These are phyloP conservation scores for Vachellia collinsii DNA, from an alignment of 306 rosid genomes.

Conservation along the genomic window DNA sequence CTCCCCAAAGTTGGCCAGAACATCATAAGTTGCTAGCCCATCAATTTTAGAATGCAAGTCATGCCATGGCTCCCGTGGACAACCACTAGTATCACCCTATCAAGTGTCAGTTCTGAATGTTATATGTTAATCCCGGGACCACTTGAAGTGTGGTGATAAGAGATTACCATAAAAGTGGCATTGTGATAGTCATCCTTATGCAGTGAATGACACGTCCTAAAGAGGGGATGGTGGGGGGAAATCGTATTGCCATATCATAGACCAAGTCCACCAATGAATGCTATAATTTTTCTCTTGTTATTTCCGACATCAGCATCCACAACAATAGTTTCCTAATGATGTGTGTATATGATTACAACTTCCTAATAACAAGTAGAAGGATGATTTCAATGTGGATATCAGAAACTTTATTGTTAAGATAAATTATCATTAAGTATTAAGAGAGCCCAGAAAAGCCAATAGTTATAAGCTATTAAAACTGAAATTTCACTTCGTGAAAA, in stretches of 20 bases:
- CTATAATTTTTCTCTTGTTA: conserved; percentile 74
- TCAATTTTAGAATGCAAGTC: conserved; percentile 92
- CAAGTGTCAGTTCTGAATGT: conserved; percentile 11
- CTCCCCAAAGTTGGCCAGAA: too few relatives aligned
- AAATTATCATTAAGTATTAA: not conserved
- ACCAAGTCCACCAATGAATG: conserved; percentile 97
- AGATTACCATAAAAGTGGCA: conserved; percentile 78
- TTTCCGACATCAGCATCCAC: conserved; percentile 91
- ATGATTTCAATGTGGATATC: conserved; percentile 26
- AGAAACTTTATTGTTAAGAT: conserved; percentile 2
- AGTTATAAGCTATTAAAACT: conserved; percentile 12
- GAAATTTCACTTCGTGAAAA: conserved; percentile 19
- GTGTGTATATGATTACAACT: conserved; percentile 90
- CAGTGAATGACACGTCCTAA: conserved; percentile 67
- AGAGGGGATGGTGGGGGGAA: conserved; percentile 78
- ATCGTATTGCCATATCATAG: conserved; percentile 94
- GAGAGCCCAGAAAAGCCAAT: not conserved
- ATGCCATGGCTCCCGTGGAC: conserved; percentile 99
- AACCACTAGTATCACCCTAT: conserved; percentile 76
- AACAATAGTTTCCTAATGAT: conserved; percentile 93
- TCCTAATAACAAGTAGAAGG: conserved; percentile 61
- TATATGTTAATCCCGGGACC: conserved; percentile 26
- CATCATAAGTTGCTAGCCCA: too few relatives aligned
- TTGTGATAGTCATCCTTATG: conserved; percentile 97
- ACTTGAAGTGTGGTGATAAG: conserved; percentile 24